Conservation (phyloP, 1,284 basidiomycete species). For the Rhodotorula sp. region DNA sequence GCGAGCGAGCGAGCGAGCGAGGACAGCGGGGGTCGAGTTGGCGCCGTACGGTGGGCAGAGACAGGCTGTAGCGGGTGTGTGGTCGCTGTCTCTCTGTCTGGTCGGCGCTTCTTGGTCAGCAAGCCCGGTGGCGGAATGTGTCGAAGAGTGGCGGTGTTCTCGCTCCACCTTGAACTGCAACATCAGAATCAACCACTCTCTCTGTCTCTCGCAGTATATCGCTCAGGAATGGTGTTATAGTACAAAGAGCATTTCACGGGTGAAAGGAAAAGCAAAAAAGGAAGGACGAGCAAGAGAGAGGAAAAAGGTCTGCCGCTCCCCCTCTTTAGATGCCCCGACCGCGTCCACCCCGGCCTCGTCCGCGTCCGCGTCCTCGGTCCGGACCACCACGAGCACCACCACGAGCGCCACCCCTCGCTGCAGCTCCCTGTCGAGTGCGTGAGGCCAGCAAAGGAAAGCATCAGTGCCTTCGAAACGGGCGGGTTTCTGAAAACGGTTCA, state of each 20-base stretch:
- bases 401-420: slow-evolving; percentile 2
- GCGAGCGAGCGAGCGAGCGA: not conserved
- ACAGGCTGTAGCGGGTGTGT: not conserved
- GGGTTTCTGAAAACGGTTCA: not conserved
- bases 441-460: no score
- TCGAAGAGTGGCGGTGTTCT: no score
- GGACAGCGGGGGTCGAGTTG: not conserved
- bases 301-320: not conserved
- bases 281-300: not conserved
- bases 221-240: no score
- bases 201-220: no score
- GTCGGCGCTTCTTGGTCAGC: no score
- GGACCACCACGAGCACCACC: slow-evolving; percentile 8
- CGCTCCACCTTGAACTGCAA: no score
- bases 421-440: not conserved
- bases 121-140: no score
- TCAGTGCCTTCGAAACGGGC: not conserved
- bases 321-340: slow-evolving; percentile 7
- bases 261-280: not conserved
- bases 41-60: not conserved
- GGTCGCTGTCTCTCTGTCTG: not conserved
- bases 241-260: no score
- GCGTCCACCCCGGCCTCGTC: slow-evolving; percentile 26
- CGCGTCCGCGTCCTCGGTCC: slow-evolving; percentile 21
- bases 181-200: no score